These are phyloP conservation scores for Trichophyton verrucosum DNA, from an alignment of 2,329 filamentous ascomycete genomes.

Conservation along the genomic window DNA sequence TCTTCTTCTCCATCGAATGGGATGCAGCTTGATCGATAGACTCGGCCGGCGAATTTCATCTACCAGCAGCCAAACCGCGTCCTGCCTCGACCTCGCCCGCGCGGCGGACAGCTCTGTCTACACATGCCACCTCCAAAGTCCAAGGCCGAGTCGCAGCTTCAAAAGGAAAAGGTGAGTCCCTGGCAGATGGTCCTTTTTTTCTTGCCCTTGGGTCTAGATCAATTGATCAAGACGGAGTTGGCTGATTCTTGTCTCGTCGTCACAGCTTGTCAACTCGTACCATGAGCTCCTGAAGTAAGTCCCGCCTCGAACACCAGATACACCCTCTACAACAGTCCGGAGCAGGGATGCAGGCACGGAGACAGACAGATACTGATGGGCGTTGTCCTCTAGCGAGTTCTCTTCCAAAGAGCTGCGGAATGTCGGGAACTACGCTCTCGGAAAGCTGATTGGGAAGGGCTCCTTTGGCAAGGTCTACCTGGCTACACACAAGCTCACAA, in stretches of 20 bases:
- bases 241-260: background rate
- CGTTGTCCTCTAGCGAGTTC: slow-evolving; percentile 58
- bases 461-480: slow-evolving; percentile 98
- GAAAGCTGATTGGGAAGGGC: slow-evolving; percentile 86
- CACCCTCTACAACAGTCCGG: background rate
- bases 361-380: background rate
- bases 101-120: slow-evolving; percentile 9
- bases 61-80: background rate
- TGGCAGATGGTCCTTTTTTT: background rate
- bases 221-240: background rate
- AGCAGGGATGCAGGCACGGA: too few relatives aligned
- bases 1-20: background rate
- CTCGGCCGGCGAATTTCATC: background rate
- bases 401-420: slow-evolving; percentile 77
- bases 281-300: slow-evolving; percentile 87
- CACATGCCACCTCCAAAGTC: slow-evolving; percentile 34
- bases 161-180: slow-evolving; percentile 44
- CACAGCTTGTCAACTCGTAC: slow-evolving; percentile 88
- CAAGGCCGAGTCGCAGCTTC: slow-evolving; percentile 43
- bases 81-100: background rate
- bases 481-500: slow-evolving; percentile 90
- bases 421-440: slow-evolving; percentile 89
- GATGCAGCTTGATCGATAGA: background rate
- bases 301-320: background rate
- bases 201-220: background rate